Evolutionary conservation across 495 filamentous ascomycete species (phyloP), one percentile per base, ranked within the genome.

Genomic region (Aspergillus coremiiformis): DNA sequence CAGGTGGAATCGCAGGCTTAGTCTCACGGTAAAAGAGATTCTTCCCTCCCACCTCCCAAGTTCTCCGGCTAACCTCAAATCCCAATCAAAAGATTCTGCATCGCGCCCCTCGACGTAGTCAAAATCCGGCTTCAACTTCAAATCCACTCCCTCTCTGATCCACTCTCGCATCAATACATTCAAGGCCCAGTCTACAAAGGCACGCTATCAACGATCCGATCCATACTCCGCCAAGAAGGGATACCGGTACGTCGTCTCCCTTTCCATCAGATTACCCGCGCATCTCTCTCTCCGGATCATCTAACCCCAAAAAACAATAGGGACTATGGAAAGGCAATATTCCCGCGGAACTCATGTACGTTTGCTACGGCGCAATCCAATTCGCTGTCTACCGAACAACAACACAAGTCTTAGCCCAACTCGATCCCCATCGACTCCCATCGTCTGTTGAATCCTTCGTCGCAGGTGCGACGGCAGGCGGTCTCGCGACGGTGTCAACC

Each of bases 261-360:
- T n/a, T n/a, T n/a, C n/a, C n/a, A n/a, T n/a, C n/a, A n/a, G n/a
- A n/a, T n/a, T n/a, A n/a, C n/a, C n/a, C n/a, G n/a, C n/a, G n/a
- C n/a, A n/a, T n/a, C n/a, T n/a, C n/a, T n/a, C n/a, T n/a, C n/a
- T n/a, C n/a, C n/a, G n/a, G n/a, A n/a, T n/a, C 4, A 8, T 27
- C 24, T 27, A 27, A 27, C 24, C 8, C 24, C 8, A 27, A 27
- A 8, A 8, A 21, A 33, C 0, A 30, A 47, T 32, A 81, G 78
- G 92, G 82, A 45, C 79, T 98, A 44, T 98, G 93, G 93, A 97
- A 97, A 75, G 93, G 93, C 68, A 98, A 98, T 66, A 80, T 97
- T 53, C 89, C 93, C 48, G 93, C 93, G 22, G 93, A 96, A 72
- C 67, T 93, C 26, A 81, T 98, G 65, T 98, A 98, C 75, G 76